phyloP scores from a whole-genome alignment of 1,139 yeast species.

The Sugiyamaella sp. region DNA sequence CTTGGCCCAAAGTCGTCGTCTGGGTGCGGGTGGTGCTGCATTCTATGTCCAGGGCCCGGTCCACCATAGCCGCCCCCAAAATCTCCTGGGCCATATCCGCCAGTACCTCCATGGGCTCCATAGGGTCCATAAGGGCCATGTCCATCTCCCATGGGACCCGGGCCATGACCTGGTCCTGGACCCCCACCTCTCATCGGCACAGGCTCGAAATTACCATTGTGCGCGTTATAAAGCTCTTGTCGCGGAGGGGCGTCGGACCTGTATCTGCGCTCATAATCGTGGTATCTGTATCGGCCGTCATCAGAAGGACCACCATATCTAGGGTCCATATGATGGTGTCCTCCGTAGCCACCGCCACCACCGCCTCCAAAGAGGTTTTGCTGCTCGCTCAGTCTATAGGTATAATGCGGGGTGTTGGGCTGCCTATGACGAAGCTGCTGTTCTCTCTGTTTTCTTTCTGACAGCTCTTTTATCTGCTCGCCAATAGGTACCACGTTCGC shows the following conservation, averaged over 20 bases:
- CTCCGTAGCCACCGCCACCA: constrained; percentile 3
- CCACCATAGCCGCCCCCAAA: constrained; percentile 4
- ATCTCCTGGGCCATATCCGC: not conserved
- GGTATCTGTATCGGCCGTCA: constrained; percentile 34
- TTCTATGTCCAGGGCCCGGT: not conserved
- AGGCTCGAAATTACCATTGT: constrained; percentile 39
- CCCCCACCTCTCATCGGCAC: constrained; percentile 17
- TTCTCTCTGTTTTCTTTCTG: constrained; percentile 28
- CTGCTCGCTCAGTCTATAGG: constrained; percentile 22
- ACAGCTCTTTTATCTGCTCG: constrained; percentile 36
- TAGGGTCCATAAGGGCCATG: not conserved
- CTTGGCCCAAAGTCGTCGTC: not conserved
- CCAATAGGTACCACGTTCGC: constrained; percentile 34
- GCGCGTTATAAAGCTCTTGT: constrained; percentile 41
- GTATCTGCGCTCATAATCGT: constrained; percentile 39
- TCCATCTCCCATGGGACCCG: not conserved
- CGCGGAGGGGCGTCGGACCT: constrained; percentile 35
- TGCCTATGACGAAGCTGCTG: constrained; percentile 19
- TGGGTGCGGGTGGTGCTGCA: not conserved
- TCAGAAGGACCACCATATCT: constrained; percentile 12
- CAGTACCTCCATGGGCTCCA: not conserved
- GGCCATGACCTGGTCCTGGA: constrained; percentile 7
- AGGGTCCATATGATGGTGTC: constrained; percentile 15
- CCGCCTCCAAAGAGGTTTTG: constrained; percentile 6
- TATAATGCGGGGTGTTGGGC: constrained; percentile 22